Conservation (phyloP, 371 early-diverging fungal genomes). For the Mucor racemosus region DNA sequence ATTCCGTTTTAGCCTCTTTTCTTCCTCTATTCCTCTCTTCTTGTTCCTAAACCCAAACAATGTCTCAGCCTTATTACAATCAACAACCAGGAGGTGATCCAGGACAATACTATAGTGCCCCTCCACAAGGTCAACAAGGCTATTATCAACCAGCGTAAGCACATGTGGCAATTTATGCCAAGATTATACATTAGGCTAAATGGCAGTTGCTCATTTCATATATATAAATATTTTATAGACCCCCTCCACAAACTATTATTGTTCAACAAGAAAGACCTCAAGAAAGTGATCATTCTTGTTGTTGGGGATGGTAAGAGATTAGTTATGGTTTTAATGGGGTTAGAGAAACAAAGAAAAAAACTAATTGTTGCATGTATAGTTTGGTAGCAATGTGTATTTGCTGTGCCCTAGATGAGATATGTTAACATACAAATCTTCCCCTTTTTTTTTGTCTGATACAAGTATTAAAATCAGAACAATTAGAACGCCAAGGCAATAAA, state of each 20-base stretch:
- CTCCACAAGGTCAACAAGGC: slow-evolving; percentile 14
- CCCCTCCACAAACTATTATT: slow-evolving; percentile 24
- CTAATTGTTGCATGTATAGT: background rate
- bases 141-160: slow-evolving; percentile 23
- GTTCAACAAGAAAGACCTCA: slow-evolving; percentile 25
- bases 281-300: slow-evolving; percentile 22
- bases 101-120: slow-evolving; percentile 23
- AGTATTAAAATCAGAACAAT: background rate
- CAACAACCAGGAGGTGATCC: slow-evolving; percentile 15
- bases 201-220: too few relatives aligned
- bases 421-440: background rate
- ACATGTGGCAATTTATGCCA: background rate
- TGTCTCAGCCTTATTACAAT: slow-evolving; percentile 13
- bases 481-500: too few relatives aligned
- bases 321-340: background rate
- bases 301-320: slow-evolving; percentile 22
- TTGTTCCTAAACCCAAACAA: background rate
- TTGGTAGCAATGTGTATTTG: slow-evolving; percentile 26
- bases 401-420: slow-evolving; percentile 23
- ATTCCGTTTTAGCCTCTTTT: slow-evolving; percentile 7
- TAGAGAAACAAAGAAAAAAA: background rate
- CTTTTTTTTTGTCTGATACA: background rate
- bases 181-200: background rate
- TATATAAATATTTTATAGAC: slow-evolving; percentile 2
- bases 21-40: slow-evolving; percentile 1